phyloP scores from a whole-genome alignment of 140 eudicot genomes.

The Erigeron philadelphicus region DNA sequence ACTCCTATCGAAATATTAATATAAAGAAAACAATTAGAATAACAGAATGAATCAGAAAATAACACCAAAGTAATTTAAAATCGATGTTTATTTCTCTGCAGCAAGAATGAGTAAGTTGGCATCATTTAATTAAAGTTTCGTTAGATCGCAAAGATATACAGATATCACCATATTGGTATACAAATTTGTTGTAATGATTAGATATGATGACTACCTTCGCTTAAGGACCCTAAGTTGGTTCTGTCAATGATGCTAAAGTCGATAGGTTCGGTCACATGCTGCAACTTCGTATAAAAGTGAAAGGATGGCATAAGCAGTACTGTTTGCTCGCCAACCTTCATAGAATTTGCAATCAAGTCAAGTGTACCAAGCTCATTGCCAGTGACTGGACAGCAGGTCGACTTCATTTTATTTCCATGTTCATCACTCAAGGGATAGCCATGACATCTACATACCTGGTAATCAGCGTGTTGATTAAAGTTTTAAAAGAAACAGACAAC shows the following conservation, averaged over 20 bases:
- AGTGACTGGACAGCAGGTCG: slow-evolving; percentile 55
- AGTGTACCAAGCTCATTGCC: slow-evolving; percentile 38
- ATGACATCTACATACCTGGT: slow-evolving; percentile 81
- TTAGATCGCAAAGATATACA: slow-evolving; percentile 5
- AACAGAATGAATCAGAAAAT: slow-evolving; percentile 4
- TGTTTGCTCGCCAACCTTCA: slow-evolving; percentile 61
- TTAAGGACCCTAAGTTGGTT: slow-evolving; percentile 64
- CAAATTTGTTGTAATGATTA: not conserved
- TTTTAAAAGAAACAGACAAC: not conserved
- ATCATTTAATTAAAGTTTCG: not conserved
- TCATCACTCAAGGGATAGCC: slow-evolving; percentile 46
- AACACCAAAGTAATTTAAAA: slow-evolving; percentile 9
- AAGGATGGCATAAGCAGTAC: slow-evolving; percentile 70
- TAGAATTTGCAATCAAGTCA: slow-evolving; percentile 47
- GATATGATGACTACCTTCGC: slow-evolving; percentile 58
- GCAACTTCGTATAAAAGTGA: slow-evolving; percentile 45
- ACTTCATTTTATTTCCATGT: slow-evolving; percentile 31
- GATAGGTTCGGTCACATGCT: slow-evolving; percentile 41
- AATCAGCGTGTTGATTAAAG: not conserved
- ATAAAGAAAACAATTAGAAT: not conserved
- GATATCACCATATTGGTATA: not conserved
- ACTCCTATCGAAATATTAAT: not conserved
- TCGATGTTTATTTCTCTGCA: not conserved
- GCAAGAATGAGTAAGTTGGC: not conserved
- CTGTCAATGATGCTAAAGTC: slow-evolving; percentile 69